A percentile compares a stretch with the other conserved stretches of the same genome.
phyloP scores from a whole-genome alignment of 805 yeast genomes.

The Starmerella roubikii region DNA sequence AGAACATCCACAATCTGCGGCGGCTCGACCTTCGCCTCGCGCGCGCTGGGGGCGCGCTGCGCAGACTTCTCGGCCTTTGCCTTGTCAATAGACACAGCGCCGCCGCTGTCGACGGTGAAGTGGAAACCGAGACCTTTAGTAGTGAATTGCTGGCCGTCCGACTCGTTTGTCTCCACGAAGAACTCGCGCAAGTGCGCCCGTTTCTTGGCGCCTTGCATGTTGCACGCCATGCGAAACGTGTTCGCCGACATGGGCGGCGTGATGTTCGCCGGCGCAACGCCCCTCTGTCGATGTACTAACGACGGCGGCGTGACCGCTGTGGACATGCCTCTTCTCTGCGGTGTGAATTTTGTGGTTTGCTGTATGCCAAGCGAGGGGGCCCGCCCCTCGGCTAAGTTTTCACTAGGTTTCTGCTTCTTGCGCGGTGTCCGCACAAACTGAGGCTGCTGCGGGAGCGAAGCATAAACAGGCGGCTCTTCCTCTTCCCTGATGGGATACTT shows the following conservation, averaged over 20 bases:
- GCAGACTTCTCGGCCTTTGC: neutral
- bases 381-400: no score
- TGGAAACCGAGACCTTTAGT: constrained; percentile 8
- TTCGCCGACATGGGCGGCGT: constrained; percentile 10
- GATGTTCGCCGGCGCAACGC: no score
- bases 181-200: neutral
- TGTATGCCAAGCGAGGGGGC: no score
- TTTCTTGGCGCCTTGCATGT: neutral
- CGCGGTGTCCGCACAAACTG: neutral
- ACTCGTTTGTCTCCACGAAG: neutral
- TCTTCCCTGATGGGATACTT: neutral
- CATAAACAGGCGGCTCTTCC: no score
- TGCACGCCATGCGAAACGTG: constrained; percentile 7
- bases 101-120: constrained; percentile 7
- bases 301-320: no score
- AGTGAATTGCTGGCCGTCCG: constrained; percentile 1
- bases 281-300: no score
- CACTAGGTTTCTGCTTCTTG: no score
- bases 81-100: constrained; percentile 6
- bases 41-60: neutral
- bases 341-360: no score
- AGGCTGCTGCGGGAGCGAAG: no score
- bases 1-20: neutral
- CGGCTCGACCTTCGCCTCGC: neutral
- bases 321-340: no score